phyloP scores from a whole-genome alignment of 202 grass and related monocot genomes.

The Digitaria exilis region DNA sequence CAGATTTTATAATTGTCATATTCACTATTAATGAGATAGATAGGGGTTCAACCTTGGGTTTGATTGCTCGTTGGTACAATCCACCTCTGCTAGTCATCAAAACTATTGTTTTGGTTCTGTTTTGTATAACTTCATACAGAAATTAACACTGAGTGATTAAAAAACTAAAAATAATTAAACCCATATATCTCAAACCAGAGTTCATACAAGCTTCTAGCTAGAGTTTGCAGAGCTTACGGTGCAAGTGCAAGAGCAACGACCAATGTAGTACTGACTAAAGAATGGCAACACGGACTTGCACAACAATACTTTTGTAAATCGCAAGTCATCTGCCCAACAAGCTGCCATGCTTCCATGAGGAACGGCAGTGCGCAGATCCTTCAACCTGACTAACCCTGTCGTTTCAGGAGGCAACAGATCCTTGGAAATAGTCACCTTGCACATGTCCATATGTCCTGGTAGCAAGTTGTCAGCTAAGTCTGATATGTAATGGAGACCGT shows the following conservation, averaged over 20 bases:
- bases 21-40: no score
- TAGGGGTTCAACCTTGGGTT: no score
- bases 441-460: background rate
- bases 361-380: background rate
- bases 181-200: background rate
- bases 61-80: no score
- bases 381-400: background rate
- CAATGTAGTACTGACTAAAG: background rate
- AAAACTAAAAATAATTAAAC: background rate
- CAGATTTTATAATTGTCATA: no score
- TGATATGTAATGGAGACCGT: background rate
- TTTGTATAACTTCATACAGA: background rate
- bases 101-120: background rate
- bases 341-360: background rate
- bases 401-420: background rate
- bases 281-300: slow-evolving; percentile 3
- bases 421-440: background rate
- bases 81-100: background rate
- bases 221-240: background rate
- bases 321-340: background rate
- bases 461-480: slow-evolving; percentile 10
- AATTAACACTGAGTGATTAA: background rate
- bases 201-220: background rate
- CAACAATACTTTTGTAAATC: background rate
- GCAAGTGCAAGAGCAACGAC: slow-evolving; percentile 3